Evolutionary conservation across 2,329 filamentous ascomycete genomes (phyloP), one percentile per base, ranked within the genome.

Genomic region (Diplodia corticola): DNA sequence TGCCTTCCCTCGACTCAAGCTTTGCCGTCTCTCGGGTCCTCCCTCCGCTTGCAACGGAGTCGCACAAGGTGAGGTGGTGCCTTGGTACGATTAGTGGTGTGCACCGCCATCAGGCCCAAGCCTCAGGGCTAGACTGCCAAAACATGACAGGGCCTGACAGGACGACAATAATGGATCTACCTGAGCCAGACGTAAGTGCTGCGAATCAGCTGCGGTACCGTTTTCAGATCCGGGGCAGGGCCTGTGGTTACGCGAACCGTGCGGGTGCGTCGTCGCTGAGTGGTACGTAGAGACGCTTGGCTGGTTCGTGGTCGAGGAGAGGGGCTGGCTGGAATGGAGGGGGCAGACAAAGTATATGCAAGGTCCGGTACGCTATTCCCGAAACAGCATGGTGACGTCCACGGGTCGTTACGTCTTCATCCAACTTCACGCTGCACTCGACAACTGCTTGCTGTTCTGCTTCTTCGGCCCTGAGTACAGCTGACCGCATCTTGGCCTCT

Each of bases 301-400:
- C 54, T 35, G 22, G 13, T 20, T 57, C n/a, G 30, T 59, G 54
- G 54, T 35, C 20, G 15, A 28, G 20, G 33, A 49, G 57, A 44
- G 40, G 10, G 57, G 40, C n/a, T 30, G 57, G 26, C n/a, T n/a
- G 48, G 57, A 61, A 61, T 61, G 57, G 57, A 61, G 44, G 37
- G 55, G 44, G n/a, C n/a, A n/a, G 26, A 10, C 15, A 35, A 10
- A 26, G 30, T 15, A 35, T 46, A 61, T 61, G 57, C 44, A 61
- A 61, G 57, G 57, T 7, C 28, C 7, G 15, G 6, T 33, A 17
- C 40, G 28, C 44, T 49, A 35, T 28, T 5, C 55, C 40, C 9
- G 44, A 61, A 15, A 26, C 13, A 26, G 57, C 12, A 46, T 26
- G 22, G 24, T 12, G 5, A 7, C 0, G 15, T 5, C n/a, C 15